Percentiles rank a stretch among this genome's conserved stretches.
Evolutionary conservation across 2,329 filamentous ascomycete species (phyloP).

Genomic region (Ophidiomyces ophidiicola): DNA sequence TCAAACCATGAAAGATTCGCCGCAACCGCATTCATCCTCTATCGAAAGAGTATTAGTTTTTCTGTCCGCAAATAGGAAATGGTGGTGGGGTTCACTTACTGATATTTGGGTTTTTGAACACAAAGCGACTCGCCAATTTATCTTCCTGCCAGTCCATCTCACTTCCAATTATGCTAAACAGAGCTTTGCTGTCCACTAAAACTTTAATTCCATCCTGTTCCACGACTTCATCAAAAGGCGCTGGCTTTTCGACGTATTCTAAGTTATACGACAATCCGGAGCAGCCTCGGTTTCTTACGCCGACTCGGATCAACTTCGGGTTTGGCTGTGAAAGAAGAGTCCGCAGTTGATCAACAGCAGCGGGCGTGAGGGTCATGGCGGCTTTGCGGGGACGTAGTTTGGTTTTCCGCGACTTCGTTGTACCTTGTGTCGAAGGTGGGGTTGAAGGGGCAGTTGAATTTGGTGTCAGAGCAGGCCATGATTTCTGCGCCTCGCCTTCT

Average conservation of each 20-base stretch:
- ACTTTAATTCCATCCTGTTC: conserved; percentile 95
- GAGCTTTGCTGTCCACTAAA: conserved; percentile 88
- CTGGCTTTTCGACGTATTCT: conserved; percentile 88
- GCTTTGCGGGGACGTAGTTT: conserved; percentile 77
- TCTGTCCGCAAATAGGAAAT: neutral
- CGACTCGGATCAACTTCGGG: conserved; percentile 85
- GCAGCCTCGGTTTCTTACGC: conserved; percentile 87
- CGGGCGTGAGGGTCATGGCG: conserved; percentile 71
- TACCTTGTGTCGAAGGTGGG: conserved; percentile 22
- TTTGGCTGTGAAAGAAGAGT: conserved; percentile 70
- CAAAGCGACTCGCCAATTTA: conserved; percentile 80
- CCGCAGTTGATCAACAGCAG: conserved; percentile 67
- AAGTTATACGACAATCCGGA: conserved; percentile 87
- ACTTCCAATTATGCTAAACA: conserved; percentile 95
- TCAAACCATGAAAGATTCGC: conserved; percentile 84
- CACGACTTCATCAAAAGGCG: conserved; percentile 76
- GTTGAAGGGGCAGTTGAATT: conserved; percentile 21
- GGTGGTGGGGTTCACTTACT: conserved; percentile 50
- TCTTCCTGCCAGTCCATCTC: conserved; percentile 99
- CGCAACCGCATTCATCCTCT: conserved; percentile 95
- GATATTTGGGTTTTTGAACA: conserved; percentile 95
- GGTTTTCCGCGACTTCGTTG: conserved; percentile 46
- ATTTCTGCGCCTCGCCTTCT: conserved; percentile 56
- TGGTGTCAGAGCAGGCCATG: conserved; percentile 37
- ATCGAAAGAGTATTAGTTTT: conserved; percentile 20